Base-by-base conservation (phyloP, 441 rosid genomes). In the Jatropha podagrica region DNA sequence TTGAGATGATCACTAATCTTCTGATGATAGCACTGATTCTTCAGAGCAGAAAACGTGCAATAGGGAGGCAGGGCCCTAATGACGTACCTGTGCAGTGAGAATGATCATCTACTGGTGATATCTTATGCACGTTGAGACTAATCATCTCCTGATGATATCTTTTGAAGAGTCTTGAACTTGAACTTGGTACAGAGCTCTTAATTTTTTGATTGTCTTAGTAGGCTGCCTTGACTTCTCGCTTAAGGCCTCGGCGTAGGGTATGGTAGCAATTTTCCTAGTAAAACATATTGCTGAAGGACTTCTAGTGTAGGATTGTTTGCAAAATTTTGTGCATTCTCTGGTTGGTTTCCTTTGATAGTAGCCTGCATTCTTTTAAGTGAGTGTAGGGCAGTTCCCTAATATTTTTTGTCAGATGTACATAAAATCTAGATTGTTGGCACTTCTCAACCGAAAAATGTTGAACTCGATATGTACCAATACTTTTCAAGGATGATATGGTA, bases 1-100 rank as follows among this genome's bases (percentile, higher is more conserved):
- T 84, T 93, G 91, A 86, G 98, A 63, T 95, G 88, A 87, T 74
- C 40, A 17, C 41, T 76, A 67, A 73, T 68, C 72, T 20, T 40
- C 65, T 68, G 71, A 27, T 73, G 79, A 75, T 74, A 41, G 38
- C 41, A 15, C 5, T 1, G 10, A 3, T 18, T 2, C 41, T 42
- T 4, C 41, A 32, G 44, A 64, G 67, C 60, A 74, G 69, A 58
- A 10, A 56, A 27, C 37, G 15, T 7, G 58, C 66, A 48, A 51
- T 48, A 18, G 54, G 78, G n/a, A 41, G 58, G 52, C 60, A 49
- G 38, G 68, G 51, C 66, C 38, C 20, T n/a, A 12, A 56, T 11
- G 72, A 27, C 66, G 13, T 23, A 17, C 65, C 81, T 70, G 82
- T 73, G 76, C 76, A 52, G 76, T 71, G 80, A 78, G 84, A 64